These are phyloP conservation scores for Kazachstania kunashirensis DNA, from an alignment of 805 yeast species.

Conservation along the genomic window DNA sequence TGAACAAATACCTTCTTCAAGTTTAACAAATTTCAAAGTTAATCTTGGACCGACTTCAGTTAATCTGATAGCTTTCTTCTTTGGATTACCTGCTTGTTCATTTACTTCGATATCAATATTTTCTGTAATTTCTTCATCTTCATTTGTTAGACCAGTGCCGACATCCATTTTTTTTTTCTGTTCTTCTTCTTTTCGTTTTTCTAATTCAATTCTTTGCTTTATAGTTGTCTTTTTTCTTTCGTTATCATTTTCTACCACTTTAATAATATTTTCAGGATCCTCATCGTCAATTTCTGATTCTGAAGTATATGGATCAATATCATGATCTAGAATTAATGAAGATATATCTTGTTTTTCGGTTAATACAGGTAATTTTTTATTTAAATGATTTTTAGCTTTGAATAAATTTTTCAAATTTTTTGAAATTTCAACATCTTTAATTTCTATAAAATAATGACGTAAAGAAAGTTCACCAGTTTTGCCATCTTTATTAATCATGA, in stretches of 20 bases:
- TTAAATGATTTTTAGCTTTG: constrained; percentile 47
- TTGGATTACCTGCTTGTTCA: constrained; percentile 13
- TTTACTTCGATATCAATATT: constrained; percentile 13
- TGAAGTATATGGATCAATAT: constrained; percentile 67
- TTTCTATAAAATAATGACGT: constrained; percentile 83
- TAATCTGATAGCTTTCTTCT: constrained; percentile 79
- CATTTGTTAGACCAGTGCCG: constrained; percentile 11
- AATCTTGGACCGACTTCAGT: constrained; percentile 92
- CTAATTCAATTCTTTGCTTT: constrained; percentile 14
- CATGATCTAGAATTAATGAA: constrained; percentile 73
- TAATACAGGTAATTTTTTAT: constrained; percentile 63
- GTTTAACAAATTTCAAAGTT: constrained; percentile 63
- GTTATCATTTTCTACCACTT: constrained; percentile 33
- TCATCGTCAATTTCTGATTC: constrained; percentile 95
- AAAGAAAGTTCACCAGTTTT: constrained; percentile 68
- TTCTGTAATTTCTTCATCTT: constrained; percentile 17
- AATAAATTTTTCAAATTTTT: constrained; percentile 63
- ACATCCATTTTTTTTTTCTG: constrained; percentile 1
- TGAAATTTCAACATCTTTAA: constrained; percentile 73
- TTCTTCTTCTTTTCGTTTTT: constrained; percentile 15
- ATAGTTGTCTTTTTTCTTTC: constrained; percentile 17
- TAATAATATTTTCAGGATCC: constrained; percentile 81
- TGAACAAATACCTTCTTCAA: constrained; percentile 84
- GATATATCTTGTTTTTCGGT: constrained; percentile 62
- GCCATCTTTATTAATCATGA: constrained; percentile 66